Evolutionary conservation across 805 yeast species (phyloP), one percentile per base, ranked within the genome.

Genomic region (Cyberlindnera petersonii): DNA sequence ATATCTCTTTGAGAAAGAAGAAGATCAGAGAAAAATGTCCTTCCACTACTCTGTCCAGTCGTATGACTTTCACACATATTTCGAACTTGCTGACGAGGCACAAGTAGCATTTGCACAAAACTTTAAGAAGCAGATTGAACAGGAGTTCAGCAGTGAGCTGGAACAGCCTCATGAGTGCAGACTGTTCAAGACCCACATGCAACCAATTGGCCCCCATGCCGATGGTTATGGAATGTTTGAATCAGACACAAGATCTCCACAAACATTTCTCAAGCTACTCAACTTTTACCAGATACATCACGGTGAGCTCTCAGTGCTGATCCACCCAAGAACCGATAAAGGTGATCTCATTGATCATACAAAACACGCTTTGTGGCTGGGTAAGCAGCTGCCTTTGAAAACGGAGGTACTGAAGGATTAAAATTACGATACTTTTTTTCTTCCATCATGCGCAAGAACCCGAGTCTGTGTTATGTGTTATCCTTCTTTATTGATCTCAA

Each of bases 141-240:
- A 53, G 35, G 72, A 69, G 34, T 71, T 75, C 46, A 64, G 68
- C 6, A 34, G 52, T 13, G 77, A 74, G 36, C 44, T 65, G 20
- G 43, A 45, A 15, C 49, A 54, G 2, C 75, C n/a, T n/a, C n/a
- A 74, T 2, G 54, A 59, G 17, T 59, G 72, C 9, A 49, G 75
- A 39, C 64, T 74, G 4, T 64, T 66, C 55, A 65, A 65, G 41
- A 58, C 71, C 22, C 71, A 72, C 66, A 70, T 69, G 26, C 55
- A 58, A 30, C 71, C 77, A 19, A 52, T 77, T 21, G 83, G 83
- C 1, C 82, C 83, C 2, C 82, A 77, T 46, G 78, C 81, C 0
- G 50, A 53, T 15, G 57, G 45, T 0, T 58, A 69, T 22, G 69
- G 65, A 26, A 77, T 77, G 82, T 77, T 75, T 64, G 82, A 77